phyloP scores from a whole-genome alignment of 306 rosid genomes.

The Vigna unguiculata region DNA sequence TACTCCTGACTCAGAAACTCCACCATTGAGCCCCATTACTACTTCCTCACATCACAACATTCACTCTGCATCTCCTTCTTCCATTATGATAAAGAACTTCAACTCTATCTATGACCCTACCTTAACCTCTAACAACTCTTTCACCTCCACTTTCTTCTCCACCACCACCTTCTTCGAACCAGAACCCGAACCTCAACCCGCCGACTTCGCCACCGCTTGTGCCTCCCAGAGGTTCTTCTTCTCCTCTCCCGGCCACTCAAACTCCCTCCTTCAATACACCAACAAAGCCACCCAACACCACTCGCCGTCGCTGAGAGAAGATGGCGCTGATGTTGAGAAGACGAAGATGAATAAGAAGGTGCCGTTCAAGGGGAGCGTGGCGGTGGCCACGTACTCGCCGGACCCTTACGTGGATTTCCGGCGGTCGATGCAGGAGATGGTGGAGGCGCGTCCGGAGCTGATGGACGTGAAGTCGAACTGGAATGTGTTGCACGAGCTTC shows the following conservation, averaged over 20 bases:
- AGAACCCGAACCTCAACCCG: slow-evolving; percentile 38
- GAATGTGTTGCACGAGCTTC: slow-evolving; percentile 84
- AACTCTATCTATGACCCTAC: slow-evolving; percentile 82
- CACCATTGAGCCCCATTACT: slow-evolving; percentile 36
- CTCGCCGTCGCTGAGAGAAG: neutral
- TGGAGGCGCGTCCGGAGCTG: slow-evolving; percentile 77
- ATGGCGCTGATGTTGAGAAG: neutral
- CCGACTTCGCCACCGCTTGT: slow-evolving; percentile 69
- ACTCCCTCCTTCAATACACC: slow-evolving; percentile 67
- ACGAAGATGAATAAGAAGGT: slow-evolving; percentile 13
- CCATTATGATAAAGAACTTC: slow-evolving; percentile 68
- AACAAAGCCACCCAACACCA: neutral
- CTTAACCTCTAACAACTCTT: slow-evolving; percentile 46
- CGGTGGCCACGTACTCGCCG: slow-evolving; percentile 78
- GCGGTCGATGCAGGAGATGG: slow-evolving; percentile 93
- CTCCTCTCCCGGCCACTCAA: slow-evolving; percentile 88
- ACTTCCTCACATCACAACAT: slow-evolving; percentile 40
- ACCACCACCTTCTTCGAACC: slow-evolving; percentile 15
- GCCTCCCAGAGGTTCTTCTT: slow-evolving; percentile 94
- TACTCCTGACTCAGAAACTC: slow-evolving; percentile 45
- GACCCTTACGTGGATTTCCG: slow-evolving; percentile 90
- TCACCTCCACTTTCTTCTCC: slow-evolving; percentile 45
- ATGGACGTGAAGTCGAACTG: slow-evolving; percentile 67
- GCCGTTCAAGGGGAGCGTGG: slow-evolving; percentile 66
- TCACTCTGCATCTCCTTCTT: slow-evolving; percentile 39